Conservation (phyloP, 805 yeast species). For the Candida anglica region DNA sequence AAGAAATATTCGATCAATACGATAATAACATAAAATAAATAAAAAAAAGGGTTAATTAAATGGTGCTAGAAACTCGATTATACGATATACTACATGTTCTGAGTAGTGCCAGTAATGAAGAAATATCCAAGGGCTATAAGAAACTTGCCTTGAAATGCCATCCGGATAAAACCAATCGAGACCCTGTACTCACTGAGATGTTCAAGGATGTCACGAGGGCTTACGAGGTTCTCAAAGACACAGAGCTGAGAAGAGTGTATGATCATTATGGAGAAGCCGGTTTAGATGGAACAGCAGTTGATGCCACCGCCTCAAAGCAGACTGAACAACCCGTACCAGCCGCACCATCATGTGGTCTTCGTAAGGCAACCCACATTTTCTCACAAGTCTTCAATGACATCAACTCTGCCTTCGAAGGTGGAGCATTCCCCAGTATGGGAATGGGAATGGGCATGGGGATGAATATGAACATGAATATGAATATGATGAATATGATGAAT, state of each 20-base stretch:
- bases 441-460: constrained; percentile 4
- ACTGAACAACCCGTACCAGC: not conserved
- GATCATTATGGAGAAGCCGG: constrained; percentile 51
- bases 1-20: too few relatives aligned
- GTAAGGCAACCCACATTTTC: constrained; percentile 24
- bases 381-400: constrained; percentile 35
- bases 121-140: constrained; percentile 32
- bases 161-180: constrained; percentile 59
- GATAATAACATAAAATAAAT: too few relatives aligned
- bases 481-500: constrained; percentile 5
- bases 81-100: constrained; percentile 34
- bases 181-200: constrained; percentile 45
- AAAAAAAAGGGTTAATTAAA: too few relatives aligned
- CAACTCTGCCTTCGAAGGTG: constrained; percentile 19
- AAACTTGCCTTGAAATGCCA: constrained; percentile 49
- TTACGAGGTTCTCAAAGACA: constrained; percentile 57
- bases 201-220: constrained; percentile 66
- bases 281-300: constrained; percentile 22
- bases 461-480: constrained; percentile 8
- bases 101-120: constrained; percentile 29
- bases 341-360: constrained; percentile 5
- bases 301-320: constrained; percentile 3
- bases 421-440: not conserved
- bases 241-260: constrained; percentile 41
- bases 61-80: constrained; percentile 21